Conservation (phyloP, 2,329 filamentous ascomycete species). For the Hymenoscyphus occultus region DNA sequence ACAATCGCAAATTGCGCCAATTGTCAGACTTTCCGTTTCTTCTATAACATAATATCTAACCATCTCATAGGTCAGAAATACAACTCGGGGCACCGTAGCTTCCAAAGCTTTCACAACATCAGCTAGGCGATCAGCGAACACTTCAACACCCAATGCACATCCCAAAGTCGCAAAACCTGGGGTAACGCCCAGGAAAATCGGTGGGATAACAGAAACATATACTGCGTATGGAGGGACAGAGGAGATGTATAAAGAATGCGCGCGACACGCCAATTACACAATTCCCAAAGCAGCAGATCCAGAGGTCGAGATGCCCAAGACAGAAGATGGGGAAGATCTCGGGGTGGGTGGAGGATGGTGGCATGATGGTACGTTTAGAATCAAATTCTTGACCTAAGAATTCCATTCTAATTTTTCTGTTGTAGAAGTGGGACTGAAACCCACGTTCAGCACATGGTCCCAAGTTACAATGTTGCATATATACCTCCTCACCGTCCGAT, state of each 20-base stretch:
- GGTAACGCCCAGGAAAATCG: slow-evolving; percentile 25
- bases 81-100: slow-evolving; percentile 14
- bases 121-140: slow-evolving; percentile 29
- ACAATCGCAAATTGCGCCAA: slow-evolving; percentile 21
- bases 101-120: slow-evolving; percentile 29
- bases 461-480: slow-evolving; percentile 96
- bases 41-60: slow-evolving; percentile 10
- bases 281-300: slow-evolving; percentile 36
- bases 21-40: slow-evolving; percentile 19
- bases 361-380: slow-evolving; percentile 64
- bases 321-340: slow-evolving; percentile 77
- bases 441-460: slow-evolving; percentile 93
- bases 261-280: slow-evolving; percentile 29
- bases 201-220: slow-evolving; percentile 59
- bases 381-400: slow-evolving; percentile 2
- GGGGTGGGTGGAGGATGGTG: slow-evolving; percentile 74
- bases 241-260: slow-evolving; percentile 48
- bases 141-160: slow-evolving; percentile 22
- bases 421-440: slow-evolving; percentile 70
- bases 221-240: slow-evolving; percentile 77
- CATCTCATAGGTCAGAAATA: slow-evolving; percentile 13
- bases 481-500: slow-evolving; percentile 81
- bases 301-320: slow-evolving; percentile 65
- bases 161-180: slow-evolving; percentile 13
- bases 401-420: slow-evolving; percentile 6